Base-by-base conservation (phyloP, 495 filamentous ascomycete genomes). In the Trichocladium antarcticum region DNA sequence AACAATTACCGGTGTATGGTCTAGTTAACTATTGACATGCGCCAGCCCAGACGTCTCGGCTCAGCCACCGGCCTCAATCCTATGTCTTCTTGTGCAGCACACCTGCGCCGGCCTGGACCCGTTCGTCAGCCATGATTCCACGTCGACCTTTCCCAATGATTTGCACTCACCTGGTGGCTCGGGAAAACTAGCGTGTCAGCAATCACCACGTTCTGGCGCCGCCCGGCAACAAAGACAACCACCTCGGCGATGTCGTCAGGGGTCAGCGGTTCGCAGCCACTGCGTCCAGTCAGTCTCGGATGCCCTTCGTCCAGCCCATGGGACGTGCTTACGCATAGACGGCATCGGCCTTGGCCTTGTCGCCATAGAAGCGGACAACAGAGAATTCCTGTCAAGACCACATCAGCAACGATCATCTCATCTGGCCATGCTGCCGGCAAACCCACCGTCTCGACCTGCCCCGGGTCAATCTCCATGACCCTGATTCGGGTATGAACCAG, bases 201-300 rank as follows among this genome's bases (percentile, higher is more conserved):
- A 55, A 98, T 66, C 7, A 98, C 89, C 15, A 97, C 92, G 63
- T 97, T 97, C 74, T 98, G 89, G 51, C 83, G 76, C 53, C 92
- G 78, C 5, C 84, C 82, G 21, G 86, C 92, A 37, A 84, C 78
- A 58, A 98, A 98, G 21, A 98, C 92, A 22, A 96, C 74, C 21
- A 95, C 77, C 65, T 97, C 92, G 15, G 90, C 92, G 56, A 98
- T 93, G 59, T 98, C 92, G 29, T 93, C 88, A 0, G 88, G 87
- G 3, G 88, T 95, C 51, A 98, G 70, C n/a, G 92, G 92, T 41
- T 96, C 89, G 53, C 78, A 82, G 39, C 83, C 84, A 47, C 85
- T 90, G 49, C 38, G 45, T 21, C 5, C 14, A 7, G 28, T 39
- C 49, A 41, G 17, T 10, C n/a, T n/a, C 16, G 4, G 21, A 2